phyloP scores from a whole-genome alignment of 2,329 filamentous ascomycete genomes.

The Ophiostoma ips region DNA sequence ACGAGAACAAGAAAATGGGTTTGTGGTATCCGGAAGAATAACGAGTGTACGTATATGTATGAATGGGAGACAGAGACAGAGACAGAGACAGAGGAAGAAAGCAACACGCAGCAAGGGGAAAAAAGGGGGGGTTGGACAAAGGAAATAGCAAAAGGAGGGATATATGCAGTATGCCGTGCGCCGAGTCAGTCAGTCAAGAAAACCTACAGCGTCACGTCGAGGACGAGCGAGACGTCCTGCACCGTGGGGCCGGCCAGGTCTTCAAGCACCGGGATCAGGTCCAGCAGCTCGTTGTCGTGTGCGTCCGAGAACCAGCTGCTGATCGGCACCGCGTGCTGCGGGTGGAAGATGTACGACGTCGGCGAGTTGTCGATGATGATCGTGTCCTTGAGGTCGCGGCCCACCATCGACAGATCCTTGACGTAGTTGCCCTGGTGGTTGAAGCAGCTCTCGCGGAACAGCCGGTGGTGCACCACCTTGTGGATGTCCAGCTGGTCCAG shows the following conservation, averaged over 20 bases:
- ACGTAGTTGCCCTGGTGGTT: conserved; percentile 99
- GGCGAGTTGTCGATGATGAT: conserved; percentile 99
- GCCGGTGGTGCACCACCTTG: conserved; percentile 83
- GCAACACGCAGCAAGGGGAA: conserved; percentile 4
- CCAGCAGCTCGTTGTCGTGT: conserved; percentile 95
- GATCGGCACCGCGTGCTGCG: conserved; percentile 95
- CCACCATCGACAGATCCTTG: conserved; percentile 95
- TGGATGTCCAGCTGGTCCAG: conserved; percentile 96
- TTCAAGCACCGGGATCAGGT: conserved; percentile 95
- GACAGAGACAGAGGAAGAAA: conserved; percentile 11
- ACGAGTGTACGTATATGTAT: conserved; percentile 1
- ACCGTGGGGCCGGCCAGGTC: conserved; percentile 83
- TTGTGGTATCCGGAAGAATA: conserved; percentile 5
- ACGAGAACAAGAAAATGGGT: not conserved
- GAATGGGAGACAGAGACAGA: not conserved
- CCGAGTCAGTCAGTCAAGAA: too few relatives aligned
- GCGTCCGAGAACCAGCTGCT: conserved; percentile 99
- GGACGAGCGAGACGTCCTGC: conserved; percentile 88
- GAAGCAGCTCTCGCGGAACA: conserved; percentile 97
- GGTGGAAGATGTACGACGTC: conserved; percentile 98
- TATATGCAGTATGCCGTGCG: too few relatives aligned
- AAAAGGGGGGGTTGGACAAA: too few relatives aligned
- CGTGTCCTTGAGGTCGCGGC: conserved; percentile 87
- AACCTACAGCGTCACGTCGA: conserved; percentile 65
- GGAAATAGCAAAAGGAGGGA: not conserved